A percentile compares a stretch with the other conserved stretches of the same genome.
Evolutionary conservation across 768 basidiomycete genomes (phyloP).

Genomic region (Kwoniella bestiolae): DNA sequence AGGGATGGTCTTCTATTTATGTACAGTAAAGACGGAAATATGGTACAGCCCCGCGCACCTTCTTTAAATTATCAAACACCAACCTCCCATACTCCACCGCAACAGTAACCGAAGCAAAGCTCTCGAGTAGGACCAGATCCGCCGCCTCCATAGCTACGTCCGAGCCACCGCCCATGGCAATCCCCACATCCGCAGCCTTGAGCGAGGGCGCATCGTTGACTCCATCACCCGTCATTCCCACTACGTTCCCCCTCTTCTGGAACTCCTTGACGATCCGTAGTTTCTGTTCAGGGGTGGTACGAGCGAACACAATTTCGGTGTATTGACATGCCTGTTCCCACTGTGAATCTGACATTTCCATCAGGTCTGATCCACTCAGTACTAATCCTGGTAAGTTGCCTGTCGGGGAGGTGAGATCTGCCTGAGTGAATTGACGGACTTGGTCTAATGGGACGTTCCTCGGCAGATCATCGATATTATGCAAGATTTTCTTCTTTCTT

Average conservation of each 20-base stretch:
- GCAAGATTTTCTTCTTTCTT: constrained; percentile 53
- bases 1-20: background rate
- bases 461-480: constrained; percentile 59
- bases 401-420: constrained; percentile 39
- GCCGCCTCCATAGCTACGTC: constrained; percentile 60
- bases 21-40: too few relatives aligned
- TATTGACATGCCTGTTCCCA: constrained; percentile 57
- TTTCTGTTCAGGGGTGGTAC: constrained; percentile 70
- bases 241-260: constrained; percentile 63
- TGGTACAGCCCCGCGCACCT: too few relatives aligned
- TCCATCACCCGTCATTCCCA: constrained; percentile 72
- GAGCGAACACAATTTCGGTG: constrained; percentile 64
- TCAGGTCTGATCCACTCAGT: constrained; percentile 52
- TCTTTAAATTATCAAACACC: constrained; percentile 67
- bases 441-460: constrained; percentile 38
- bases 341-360: constrained; percentile 55
- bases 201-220: constrained; percentile 55
- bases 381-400: constrained; percentile 57
- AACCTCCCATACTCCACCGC: constrained; percentile 59
- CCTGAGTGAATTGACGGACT: constrained; percentile 56
- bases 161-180: constrained; percentile 63
- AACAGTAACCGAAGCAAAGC: constrained; percentile 57
- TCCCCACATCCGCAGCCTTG: constrained; percentile 66
- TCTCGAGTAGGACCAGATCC: constrained; percentile 57
- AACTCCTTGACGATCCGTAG: constrained; percentile 68